Evolutionary conservation across 2,329 filamentous ascomycete species (phyloP), one percentile per base, ranked within the genome.

Genomic region (Pseudopithomyces maydicus): DNA sequence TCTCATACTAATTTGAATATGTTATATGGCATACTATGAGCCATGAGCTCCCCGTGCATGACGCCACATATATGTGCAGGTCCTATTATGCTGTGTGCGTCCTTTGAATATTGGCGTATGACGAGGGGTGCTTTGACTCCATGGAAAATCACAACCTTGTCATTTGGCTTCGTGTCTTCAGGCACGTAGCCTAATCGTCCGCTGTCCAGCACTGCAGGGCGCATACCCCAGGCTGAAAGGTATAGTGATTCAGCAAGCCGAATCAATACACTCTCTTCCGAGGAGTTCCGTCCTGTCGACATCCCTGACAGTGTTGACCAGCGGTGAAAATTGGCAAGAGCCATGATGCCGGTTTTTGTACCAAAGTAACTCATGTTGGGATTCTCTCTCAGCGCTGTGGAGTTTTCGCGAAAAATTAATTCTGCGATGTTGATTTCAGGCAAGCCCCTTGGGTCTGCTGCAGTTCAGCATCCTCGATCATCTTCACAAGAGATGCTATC

Each of bases 221-320:
- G 50, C 50, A 52, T 52, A n/a, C 50, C 50, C 50, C 50, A 52
- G 7, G 50, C 50, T 10, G 50, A 53, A 15, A 29, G 41, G 15
- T 45, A 53, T 32, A 53, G 50, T 26, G 39, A 35, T 15, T 53
- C 50, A 14, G 50, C 50, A 22, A 53, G 23, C 4, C 38, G 26
- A 3, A 26, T 17, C 7, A 23, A 19, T 2, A 36, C 26, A 12
- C 32, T 38, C 14, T 29, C 19, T 17, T 53, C 26, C 2, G 29
- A 11, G 2, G 17, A 19, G 36, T 26, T 15, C 3, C 19, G 10
- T 10, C 23, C 26, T 10, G 2, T 11, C 11, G 44, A 29, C 7
- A 6, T 20, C 11, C 19, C n/a, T 3, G 32, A 11, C 19, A 53
- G 32, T 11, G 2, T 39, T n/a, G 29, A 23, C 41, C 50, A 53